phyloP scores from a whole-genome alignment of 495 filamentous ascomycete species.

The Neurospora hispaniola region DNA sequence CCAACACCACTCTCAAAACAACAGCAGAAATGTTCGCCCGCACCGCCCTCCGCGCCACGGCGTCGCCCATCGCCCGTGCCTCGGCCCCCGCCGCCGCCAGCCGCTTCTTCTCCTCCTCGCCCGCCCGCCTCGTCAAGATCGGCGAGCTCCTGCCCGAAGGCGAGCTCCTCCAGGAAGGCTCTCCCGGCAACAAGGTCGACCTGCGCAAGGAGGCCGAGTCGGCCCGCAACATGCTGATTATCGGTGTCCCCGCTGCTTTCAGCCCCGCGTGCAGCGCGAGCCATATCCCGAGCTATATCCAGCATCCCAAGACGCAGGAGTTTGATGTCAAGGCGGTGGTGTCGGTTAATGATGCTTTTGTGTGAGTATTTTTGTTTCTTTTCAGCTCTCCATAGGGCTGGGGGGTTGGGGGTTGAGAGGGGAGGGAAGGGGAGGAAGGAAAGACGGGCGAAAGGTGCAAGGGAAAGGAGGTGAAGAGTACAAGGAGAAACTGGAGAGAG shows the following conservation, averaged over 20 bases:
- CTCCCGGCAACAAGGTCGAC: conserved; percentile 75
- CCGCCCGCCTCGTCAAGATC: conserved; percentile 39
- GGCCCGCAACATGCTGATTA: conserved; percentile 58
- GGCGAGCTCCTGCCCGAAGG: conserved; percentile 54
- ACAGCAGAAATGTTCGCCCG: background rate
- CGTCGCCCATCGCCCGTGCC: background rate
- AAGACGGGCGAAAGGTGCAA: background rate
- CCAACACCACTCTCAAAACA: background rate
- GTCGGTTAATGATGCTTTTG: conserved; percentile 90
- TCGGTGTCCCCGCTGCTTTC: conserved; percentile 88
- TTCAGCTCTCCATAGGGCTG: background rate
- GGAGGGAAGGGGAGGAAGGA: background rate
- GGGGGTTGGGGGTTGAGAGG: background rate
- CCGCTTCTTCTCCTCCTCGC: conserved; percentile 44
- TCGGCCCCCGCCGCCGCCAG: conserved; percentile 4
- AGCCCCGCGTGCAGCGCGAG: conserved; percentile 67
- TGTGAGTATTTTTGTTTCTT: conserved; percentile 45
- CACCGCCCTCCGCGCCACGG: conserved; percentile 6
- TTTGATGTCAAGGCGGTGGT: conserved; percentile 80
- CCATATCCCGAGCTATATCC: conserved; percentile 77
- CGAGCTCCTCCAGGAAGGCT: conserved; percentile 49
- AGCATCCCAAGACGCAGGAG: conserved; percentile 57
- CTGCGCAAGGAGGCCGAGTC: conserved; percentile 60
- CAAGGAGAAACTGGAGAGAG: background rate
- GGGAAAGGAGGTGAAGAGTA: background rate